Evolutionary conservation across 2,329 filamentous ascomycete species (phyloP), one percentile per base, ranked within the genome.

Genomic region (Hawksworthiomyces lignivorus): DNA sequence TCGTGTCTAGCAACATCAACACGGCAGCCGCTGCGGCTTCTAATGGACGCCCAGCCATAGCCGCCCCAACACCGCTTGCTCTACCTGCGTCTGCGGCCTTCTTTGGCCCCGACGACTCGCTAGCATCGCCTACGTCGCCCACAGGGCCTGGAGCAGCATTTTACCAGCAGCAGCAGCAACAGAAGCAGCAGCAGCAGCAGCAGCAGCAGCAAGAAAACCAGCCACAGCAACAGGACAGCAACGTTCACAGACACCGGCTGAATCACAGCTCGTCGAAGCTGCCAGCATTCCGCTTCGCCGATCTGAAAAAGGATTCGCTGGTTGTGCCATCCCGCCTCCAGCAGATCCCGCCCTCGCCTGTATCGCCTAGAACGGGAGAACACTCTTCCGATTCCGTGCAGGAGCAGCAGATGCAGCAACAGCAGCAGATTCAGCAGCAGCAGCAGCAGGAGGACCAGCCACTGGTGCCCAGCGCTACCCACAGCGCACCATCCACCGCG

Each of bases 201-300:
- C 24, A 31, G 18, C 36, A 5, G 5, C 24, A 38, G 14, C 36
- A 30, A 12, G 10, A 18, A 12, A 20, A 36, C 10, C 8, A 8
- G 5, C 27, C 8, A 21, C 29, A 19, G 41, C 48, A 39, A 38
- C 44, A 48, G 35, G 46, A 37, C 46, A 54, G 41, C 46, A 52
- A 49, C 33, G 46, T 62, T 40, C 69, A 75, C 51, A 56, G 59
- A 33, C 72, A 75, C 56, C 70, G 72, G 41, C 69, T 71, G 49
- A 70, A 56, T 54, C 67, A 75, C 56, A 75, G 66, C 53, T 68
- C 71, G 29, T 76, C 72, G 47, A 76, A 75, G 52, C 59, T 75
- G 49, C 72, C 73, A 21, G 65, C 72, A 18, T 74, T 70, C 56
- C 72, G 72, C 45, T 72, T 73, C 53, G 68, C 64, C 49, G 72